Base-by-base conservation (phyloP, 495 filamentous ascomycete species). In the Penicillium pancosmium region DNA sequence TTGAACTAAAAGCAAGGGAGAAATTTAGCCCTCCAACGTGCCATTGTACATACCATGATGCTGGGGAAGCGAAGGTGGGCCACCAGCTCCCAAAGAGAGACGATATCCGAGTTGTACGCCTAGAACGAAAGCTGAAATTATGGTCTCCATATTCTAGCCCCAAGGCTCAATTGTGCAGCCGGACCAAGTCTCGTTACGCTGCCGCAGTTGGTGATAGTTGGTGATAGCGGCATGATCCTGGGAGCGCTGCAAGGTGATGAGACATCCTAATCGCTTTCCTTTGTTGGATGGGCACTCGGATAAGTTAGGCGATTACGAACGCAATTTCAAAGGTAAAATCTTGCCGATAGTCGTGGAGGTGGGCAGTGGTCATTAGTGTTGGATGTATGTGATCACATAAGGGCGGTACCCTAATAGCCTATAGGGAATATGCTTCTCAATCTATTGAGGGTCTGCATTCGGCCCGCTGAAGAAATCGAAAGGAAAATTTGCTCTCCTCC, bases 121-220 rank as follows among this genome's bases (percentile, higher is more conserved):
- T 50, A 49, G 46, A 55, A 21, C 33, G n/a, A 23, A 23, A 35
- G 33, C 18, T 8, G n/a, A 13, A 12, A 27, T 18, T 13, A 21
- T 11, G 4, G 46, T 34, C 33, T 55, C 54, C 44, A 56, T 56
- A 50, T 56, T 21, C 21, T 40, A 31, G 54, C 54, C 54, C 44
- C 54, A 21, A 40, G 11, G 1, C 35, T 18, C 15, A 25, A 49
- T 25, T 41, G 19, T 19, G 34, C 36, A 50, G 46, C 21, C 27
- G 18, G 25, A 50, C 48, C 19, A 34, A 23, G 12, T 40, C 51
- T 48, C 36, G 15, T 2, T 48, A 31, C 38, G 51, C 36, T 60
- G 64, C 69, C 66, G 68, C 74, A 73, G 72, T 77, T 77, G 74
- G 69, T 74, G 71, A 75, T 72, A 72, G 72, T 77, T 77, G 74